Base-by-base conservation (phyloP, 108 stramenopile genomes). In the Chaetoceros tenuissimus region DNA sequence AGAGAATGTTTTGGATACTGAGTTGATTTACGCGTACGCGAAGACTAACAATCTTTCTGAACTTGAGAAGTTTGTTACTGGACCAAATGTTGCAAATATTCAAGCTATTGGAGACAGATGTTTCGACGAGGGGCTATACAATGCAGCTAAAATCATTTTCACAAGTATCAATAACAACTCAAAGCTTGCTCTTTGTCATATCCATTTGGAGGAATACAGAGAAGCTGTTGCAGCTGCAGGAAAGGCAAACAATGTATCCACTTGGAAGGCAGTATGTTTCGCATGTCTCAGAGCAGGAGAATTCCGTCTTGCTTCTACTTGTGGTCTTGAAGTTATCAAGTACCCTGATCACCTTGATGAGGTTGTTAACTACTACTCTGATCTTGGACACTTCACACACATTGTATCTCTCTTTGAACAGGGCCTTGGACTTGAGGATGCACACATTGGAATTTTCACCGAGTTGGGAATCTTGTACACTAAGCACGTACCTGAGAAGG, bases 281-380 rank as follows among this genome's bases (percentile, higher is more conserved):
- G 97, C 96, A 19, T 99, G 99, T 77, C 77, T 99, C 19, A 77
- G 81, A 31, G 98, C 94, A 0, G 75, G 80, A 26, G 99, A 99
- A 81, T 98, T 96, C 92, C 72, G 96, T 24, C 89, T 99, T 65
- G 97, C 97, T 27, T 79, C 92, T 40, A 86, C 83, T 52, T 97
- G 95, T 63, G 99, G 98, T 59, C 79, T 99, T 50, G 91, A 99
- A 62, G 97, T 99, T 56, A 97, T 99, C 70, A 92, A 92, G 70
- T 94, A 95, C 81, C 99, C 99, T 48, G 99, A 99, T 66, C 98
- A 99, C 63, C 73, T 99, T 22, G 98, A 98, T 72, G 99, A 99
- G 63, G 94, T 99, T 50, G 95, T 98, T 22, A 81, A 81, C 19
- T 90, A 92, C 78, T 98, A 99, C 70, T 98, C 98, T 63, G 89